These are phyloP conservation scores for Luzula sylvatica DNA, from an alignment of 176 grass and related monocot genomes.

Conservation along the genomic window DNA sequence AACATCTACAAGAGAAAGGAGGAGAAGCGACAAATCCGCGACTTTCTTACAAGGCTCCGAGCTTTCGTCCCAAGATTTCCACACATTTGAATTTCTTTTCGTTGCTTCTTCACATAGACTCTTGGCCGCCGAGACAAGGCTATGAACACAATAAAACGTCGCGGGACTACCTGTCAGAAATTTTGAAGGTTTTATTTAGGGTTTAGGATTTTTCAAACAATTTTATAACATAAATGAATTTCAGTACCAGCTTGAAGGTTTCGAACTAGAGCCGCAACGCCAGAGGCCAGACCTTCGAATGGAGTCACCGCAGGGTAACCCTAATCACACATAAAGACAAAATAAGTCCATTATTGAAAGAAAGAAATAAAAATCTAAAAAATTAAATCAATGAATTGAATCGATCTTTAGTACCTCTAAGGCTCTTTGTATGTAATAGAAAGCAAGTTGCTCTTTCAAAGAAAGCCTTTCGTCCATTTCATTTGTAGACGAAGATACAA, in stretches of 20 bases:
- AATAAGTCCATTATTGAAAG: background rate
- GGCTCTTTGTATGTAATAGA: slow-evolving; percentile 70
- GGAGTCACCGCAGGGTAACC: slow-evolving; percentile 60
- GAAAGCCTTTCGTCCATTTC: slow-evolving; percentile 34
- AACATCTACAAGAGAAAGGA: slow-evolving; percentile 84
- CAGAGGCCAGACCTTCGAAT: slow-evolving; percentile 77
- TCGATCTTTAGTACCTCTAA: slow-evolving; percentile 39
- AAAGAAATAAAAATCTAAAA: background rate
- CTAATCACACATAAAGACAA: slow-evolving; percentile 30
- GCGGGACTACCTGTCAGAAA: slow-evolving; percentile 27
- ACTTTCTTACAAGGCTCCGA: slow-evolving; percentile 75
- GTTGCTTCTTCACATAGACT: slow-evolving; percentile 41
- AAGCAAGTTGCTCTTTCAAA: slow-evolving; percentile 79
- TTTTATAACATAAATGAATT: no score
- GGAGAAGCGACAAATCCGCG: slow-evolving; percentile 57
- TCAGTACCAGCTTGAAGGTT: slow-evolving; percentile 50
- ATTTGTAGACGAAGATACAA: slow-evolving; percentile 58
- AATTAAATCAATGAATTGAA: background rate
- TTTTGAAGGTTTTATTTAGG: no score
- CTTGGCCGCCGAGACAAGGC: slow-evolving; percentile 45
- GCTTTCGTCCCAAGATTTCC: slow-evolving; percentile 93
- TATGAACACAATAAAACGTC: slow-evolving; percentile 65
- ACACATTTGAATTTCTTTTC: slow-evolving; percentile 41
- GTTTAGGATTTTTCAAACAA: no score
- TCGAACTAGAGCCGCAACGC: slow-evolving; percentile 58